Percentiles rank a stretch among this genome's conserved stretches.
phyloP scores from a whole-genome alignment of 2,329 filamentous ascomycete genomes.

The Monilinia vaccinii-corymbosi region DNA sequence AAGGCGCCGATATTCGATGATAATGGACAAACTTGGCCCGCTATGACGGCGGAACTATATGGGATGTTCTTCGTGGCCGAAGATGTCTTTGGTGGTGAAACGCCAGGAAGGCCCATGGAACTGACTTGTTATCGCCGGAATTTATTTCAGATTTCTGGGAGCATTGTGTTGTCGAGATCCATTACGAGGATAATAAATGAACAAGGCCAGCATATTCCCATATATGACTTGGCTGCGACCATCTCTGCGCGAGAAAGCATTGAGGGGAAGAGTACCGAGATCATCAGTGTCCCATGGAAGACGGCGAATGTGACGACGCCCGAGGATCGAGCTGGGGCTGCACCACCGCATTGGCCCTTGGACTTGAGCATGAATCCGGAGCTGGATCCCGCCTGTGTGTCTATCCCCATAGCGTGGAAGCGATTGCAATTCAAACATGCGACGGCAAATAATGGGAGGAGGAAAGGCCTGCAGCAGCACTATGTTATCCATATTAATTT shows the following conservation, averaged over 20 bases:
- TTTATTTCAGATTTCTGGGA: conserved; percentile 88
- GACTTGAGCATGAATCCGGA: conserved; percentile 51
- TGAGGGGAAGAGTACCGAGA: conserved; percentile 83
- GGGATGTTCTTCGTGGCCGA: conserved; percentile 83
- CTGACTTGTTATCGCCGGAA: conserved; percentile 93
- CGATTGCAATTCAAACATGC: conserved; percentile 91
- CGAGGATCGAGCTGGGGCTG: conserved; percentile 35
- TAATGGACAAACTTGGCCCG: conserved; percentile 52
- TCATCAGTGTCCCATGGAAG: conserved; percentile 96
- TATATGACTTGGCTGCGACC: conserved; percentile 69
- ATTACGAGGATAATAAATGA: conserved; percentile 65
- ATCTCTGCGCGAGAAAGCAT: conserved; percentile 87
- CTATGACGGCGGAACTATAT: conserved; percentile 66
- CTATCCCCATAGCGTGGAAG: conserved; percentile 85
- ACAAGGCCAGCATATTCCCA: conserved; percentile 67
- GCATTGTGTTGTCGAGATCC: conserved; percentile 67
- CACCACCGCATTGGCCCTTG: conserved; percentile 46
- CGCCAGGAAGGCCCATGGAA: conserved; percentile 55
- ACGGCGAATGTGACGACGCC: conserved; percentile 32
- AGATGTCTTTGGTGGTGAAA: conserved; percentile 54
- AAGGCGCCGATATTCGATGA: conserved; percentile 58
- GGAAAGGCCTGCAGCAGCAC: conserved; percentile 91
- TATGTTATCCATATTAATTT: conserved; percentile 84
- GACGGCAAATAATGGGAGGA: conserved; percentile 88
- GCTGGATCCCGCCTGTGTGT: conserved; percentile 71